Evolutionary conservation across 1,139 yeast genomes (phyloP), one percentile per base, ranked within the genome.

Genomic region (Blastobotrys aristatus): DNA sequence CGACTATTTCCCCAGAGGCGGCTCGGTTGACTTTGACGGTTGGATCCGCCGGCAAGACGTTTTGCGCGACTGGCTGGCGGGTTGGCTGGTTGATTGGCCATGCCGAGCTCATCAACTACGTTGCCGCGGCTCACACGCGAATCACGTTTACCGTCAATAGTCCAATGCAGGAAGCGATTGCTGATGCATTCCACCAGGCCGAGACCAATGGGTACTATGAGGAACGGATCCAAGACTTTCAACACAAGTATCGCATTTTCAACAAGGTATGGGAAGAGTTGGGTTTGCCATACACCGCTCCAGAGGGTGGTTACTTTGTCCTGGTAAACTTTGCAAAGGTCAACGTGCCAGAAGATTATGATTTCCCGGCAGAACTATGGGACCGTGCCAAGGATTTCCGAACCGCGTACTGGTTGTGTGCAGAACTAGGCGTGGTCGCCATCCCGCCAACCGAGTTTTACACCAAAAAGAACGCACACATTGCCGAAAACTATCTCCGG

Each of bases 1-100:
- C 97, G 1, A 78, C 86, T 2, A 70, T 92, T 49, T 72, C 82
- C 4, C 89, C 90, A 2, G 96, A 88, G 60, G 77, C 89, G 52
- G 82, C 79, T 26, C 78, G 79, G 48, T 72, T 92, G 59, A 87
- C 97, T 0, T 71, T 92, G 50, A 84, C 97, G 5, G 95, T 92
- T 17, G 97, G 97, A 0, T 87, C 96, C 27, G 98, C 97, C 4
- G 98, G 98, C 52, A 92, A 92, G 68, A 82, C 96, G 0, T 92
- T 92, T 71, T 95, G 96, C 22, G 96, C 96, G 36, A 92, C 98
- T 22, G 98, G 98, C 48, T 92, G 97, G 97, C 81, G 98, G 72
- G 79, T 92, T 47, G 98, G 98, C 46, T 92, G 95, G 92, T 76
- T 90, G 34, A 83, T 90, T 54, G 97, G 97, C 5, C 84, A 86